Evolutionary conservation across 257 asterid genomes (phyloP).

Genomic region (Plantago elongata): DNA sequence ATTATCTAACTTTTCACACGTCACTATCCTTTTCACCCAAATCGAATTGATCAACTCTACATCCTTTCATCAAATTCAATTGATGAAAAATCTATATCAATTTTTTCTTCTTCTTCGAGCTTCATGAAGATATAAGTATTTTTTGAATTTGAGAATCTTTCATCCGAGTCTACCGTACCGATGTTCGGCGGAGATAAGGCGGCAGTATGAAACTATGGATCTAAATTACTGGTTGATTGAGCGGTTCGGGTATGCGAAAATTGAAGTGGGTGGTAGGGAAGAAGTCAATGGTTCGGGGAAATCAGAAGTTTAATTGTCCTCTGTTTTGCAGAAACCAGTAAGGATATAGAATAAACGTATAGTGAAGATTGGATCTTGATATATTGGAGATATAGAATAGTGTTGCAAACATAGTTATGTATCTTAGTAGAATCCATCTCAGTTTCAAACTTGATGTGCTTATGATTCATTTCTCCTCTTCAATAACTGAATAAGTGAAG

Average conservation of each 20-base stretch:
- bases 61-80: no score
- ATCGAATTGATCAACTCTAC: no score
- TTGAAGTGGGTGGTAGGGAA: slow-evolving; percentile 91
- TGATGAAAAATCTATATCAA: no score
- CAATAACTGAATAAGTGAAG: slow-evolving; percentile 32
- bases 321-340: slow-evolving; percentile 69
- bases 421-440: slow-evolving; percentile 20
- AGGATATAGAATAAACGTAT: no score
- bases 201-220: no score
- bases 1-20: no score
- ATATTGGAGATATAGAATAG: slow-evolving; percentile 19
- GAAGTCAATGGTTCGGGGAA: slow-evolving; percentile 58
- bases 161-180: no score
- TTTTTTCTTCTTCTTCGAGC: no score
- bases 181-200: no score
- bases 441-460: slow-evolving; percentile 20
- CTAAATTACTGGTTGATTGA: slow-evolving; percentile 73
- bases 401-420: slow-evolving; percentile 2
- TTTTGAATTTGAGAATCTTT: no score
- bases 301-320: slow-evolving; percentile 66
- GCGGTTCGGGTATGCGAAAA: slow-evolving; percentile 68
- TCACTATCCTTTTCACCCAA: no score
- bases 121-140: no score
- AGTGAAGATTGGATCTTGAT: slow-evolving; percentile 5
- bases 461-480: slow-evolving; percentile 29